Percentiles rank a stretch among this genome's conserved stretches.
Evolutionary conservation across 345 rosid genomes (phyloP).

Genomic region (Punica granatum): DNA sequence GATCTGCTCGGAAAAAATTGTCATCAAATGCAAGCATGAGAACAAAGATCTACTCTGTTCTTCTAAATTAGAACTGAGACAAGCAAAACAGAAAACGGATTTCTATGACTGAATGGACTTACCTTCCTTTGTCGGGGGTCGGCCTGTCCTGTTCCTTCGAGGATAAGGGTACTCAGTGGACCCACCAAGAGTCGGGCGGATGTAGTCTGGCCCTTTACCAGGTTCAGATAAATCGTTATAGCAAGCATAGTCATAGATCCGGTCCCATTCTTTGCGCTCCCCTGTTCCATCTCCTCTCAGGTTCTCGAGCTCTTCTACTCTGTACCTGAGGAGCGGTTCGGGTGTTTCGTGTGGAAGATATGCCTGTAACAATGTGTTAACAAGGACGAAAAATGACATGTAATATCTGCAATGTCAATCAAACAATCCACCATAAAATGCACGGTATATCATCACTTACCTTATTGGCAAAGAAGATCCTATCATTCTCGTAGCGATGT

Average conservation of each 20-base stretch:
- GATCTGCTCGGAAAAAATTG: constrained; percentile 27
- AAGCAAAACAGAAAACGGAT: neutral
- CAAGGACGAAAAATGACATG: neutral
- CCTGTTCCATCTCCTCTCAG: constrained; percentile 70
- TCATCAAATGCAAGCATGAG: neutral
- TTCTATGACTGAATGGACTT: neutral
- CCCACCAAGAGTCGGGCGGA: constrained; percentile 81
- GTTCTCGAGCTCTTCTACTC: constrained; percentile 51
- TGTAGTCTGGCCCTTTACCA: constrained; percentile 26
- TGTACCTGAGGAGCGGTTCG: constrained; percentile 34
- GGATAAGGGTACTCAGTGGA: constrained; percentile 67
- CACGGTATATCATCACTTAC: constrained; percentile 15
- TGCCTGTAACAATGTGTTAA: constrained; percentile 28
- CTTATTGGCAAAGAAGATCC: constrained; percentile 79
- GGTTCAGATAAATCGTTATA: constrained; percentile 78
- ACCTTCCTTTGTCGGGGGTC: constrained; percentile 43
- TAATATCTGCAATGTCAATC: neutral
- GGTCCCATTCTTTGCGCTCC: constrained; percentile 68
- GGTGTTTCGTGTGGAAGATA: constrained; percentile 75
- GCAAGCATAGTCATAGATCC: constrained; percentile 78
- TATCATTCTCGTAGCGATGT: constrained; percentile 32
- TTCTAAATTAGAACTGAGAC: neutral
- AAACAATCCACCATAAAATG: neutral
- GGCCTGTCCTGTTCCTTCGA: constrained; percentile 78
- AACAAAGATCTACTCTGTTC: neutral